These are phyloP conservation scores for Metschnikowia anglica DNA, from an alignment of 805 yeast species.

Conservation along the genomic window DNA sequence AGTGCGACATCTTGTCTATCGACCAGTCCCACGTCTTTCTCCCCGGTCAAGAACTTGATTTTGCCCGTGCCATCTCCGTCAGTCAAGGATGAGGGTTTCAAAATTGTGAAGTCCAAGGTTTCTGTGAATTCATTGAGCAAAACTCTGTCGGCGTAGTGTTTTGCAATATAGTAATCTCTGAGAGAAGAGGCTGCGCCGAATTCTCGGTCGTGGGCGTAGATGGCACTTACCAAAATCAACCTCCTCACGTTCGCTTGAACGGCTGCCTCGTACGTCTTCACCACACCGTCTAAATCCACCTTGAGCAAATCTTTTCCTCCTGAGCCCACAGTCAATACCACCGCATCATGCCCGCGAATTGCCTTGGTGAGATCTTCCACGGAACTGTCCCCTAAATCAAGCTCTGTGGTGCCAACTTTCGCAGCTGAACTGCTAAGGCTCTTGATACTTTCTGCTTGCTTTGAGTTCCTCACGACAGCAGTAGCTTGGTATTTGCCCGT, in stretches of 20 bases:
- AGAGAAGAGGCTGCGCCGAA: constrained; percentile 32
- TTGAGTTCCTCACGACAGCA: constrained; percentile 45
- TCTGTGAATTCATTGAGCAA: constrained; percentile 38
- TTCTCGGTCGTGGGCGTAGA: constrained; percentile 51
- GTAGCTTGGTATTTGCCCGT: constrained; percentile 27
- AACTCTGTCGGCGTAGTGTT: constrained; percentile 56
- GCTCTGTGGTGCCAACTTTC: constrained; percentile 32
- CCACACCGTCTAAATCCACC: constrained; percentile 64
- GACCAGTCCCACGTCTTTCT: constrained; percentile 27
- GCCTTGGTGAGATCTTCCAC: constrained; percentile 34
- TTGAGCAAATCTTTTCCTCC: constrained; percentile 54
- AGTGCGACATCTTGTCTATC: constrained; percentile 58
- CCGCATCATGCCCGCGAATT: constrained; percentile 51
- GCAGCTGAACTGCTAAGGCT: constrained; percentile 33
- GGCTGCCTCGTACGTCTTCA: constrained; percentile 56
- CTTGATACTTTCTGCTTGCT: constrained; percentile 44
- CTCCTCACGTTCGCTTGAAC: constrained; percentile 43
- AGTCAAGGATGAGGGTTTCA: constrained; percentile 51
- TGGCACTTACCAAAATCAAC: constrained; percentile 55
- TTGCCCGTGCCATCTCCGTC: constrained; percentile 46
- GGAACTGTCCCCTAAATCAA: constrained; percentile 39
- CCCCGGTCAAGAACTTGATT: constrained; percentile 32
- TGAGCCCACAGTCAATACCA: constrained; percentile 63
- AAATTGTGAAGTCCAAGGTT: constrained; percentile 52
- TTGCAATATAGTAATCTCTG: constrained; percentile 56